Evolutionary conservation across 2,329 filamentous ascomycete genomes (phyloP).

Genomic region (Aspergillus unguis): DNA sequence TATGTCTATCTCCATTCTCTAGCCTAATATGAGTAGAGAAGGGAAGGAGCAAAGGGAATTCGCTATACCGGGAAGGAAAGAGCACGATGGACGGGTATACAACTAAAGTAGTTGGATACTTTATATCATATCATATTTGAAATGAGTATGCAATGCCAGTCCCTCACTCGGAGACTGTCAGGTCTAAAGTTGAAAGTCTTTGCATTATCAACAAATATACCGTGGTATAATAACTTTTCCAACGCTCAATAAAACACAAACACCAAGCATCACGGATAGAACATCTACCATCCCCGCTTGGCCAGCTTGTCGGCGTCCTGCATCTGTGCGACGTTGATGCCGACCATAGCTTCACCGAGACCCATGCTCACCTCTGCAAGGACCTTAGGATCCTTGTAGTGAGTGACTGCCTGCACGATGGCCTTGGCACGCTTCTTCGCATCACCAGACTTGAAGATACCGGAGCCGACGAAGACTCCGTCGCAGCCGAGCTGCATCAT

Average conservation of each 20-base stretch:
- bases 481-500: conserved; percentile 99
- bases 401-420: conserved; percentile 90
- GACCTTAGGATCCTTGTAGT: conserved; percentile 80
- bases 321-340: conserved; percentile 82
- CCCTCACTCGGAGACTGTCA: not conserved
- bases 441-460: conserved; percentile 96
- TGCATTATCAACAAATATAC: conserved; percentile 1
- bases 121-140: too few species aligned
- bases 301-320: conserved; percentile 76
- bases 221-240: conserved; percentile 15
- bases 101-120: too few species aligned
- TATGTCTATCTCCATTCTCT: too few species aligned
- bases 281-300: conserved; percentile 71
- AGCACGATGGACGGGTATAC: too few species aligned
- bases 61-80: too few species aligned
- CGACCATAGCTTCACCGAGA: conserved; percentile 96
- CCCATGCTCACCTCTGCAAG: conserved; percentile 84
- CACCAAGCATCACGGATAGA: conserved; percentile 11
- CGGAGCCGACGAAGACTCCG: conserved; percentile 93
- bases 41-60: too few species aligned
- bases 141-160: conserved; percentile 4
- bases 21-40: too few species aligned
- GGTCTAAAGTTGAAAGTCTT: conserved; percentile 12
- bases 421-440: conserved; percentile 86
- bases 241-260: conserved; percentile 11